Evolutionary conservation across 2,329 filamentous ascomycete species (phyloP).

Genomic region (Hypoxylon sp.): DNA sequence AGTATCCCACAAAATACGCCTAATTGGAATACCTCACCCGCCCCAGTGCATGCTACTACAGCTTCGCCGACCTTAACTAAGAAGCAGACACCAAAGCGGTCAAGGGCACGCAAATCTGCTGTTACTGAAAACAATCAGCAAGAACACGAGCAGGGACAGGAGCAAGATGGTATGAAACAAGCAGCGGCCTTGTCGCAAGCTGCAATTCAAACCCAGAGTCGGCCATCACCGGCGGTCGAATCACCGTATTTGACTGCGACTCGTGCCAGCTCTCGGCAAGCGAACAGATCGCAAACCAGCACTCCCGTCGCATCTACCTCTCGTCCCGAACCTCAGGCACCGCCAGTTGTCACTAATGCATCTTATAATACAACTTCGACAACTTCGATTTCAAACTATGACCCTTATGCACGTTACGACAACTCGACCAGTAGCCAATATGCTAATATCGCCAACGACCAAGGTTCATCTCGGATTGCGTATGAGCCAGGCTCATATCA

Average conservation of each 20-base stretch:
- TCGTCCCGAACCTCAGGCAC: conserved; percentile 44
- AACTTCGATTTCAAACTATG: conserved; percentile 45
- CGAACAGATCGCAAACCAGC: conserved; percentile 46
- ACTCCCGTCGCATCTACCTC: conserved; percentile 45
- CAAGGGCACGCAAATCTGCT: conserved; percentile 43
- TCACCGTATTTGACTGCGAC: conserved; percentile 47
- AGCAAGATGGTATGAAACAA: conserved; percentile 41
- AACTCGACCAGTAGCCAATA: conserved; percentile 42
- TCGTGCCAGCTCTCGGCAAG: conserved; percentile 45
- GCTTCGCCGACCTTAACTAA: conserved; percentile 40
- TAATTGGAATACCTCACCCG: conserved; percentile 41
- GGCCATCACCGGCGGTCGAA: conserved; percentile 46
- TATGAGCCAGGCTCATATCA: conserved; percentile 49
- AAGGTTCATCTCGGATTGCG: conserved; percentile 43
- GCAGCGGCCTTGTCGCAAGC: conserved; percentile 43
- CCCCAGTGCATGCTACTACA: conserved; percentile 30
- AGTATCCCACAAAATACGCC: conserved; percentile 37
- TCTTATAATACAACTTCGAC: conserved; percentile 48
- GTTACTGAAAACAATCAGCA: conserved; percentile 39
- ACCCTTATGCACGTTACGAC: conserved; percentile 50
- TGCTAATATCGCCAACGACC: conserved; percentile 38
- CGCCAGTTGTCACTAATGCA: conserved; percentile 43
- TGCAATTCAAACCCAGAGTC: conserved; percentile 44
- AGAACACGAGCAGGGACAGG: conserved; percentile 9
- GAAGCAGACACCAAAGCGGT: conserved; percentile 41